Evolutionary conservation across 306 rosid species (phyloP).

Genomic region (Prosopis cineraria): DNA sequence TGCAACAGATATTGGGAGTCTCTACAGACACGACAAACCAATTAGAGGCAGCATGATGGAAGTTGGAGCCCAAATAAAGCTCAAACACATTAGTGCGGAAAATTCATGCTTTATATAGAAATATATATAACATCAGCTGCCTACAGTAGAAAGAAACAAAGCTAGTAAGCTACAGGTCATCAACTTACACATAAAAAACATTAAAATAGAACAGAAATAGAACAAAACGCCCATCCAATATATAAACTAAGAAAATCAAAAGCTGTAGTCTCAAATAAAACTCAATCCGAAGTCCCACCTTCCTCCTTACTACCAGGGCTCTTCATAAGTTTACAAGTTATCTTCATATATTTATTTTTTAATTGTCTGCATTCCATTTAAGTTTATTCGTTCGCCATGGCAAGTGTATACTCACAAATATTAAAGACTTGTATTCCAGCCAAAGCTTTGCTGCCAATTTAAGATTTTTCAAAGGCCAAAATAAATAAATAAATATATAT

Average conservation of each 20-base stretch:
- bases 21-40: conserved; percentile 56
- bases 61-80: neutral
- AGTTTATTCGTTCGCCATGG: too few species aligned
- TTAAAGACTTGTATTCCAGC: neutral
- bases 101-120: neutral
- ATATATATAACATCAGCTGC: neutral
- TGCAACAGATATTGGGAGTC: conserved; percentile 51
- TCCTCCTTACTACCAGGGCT: too few species aligned
- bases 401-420: too few species aligned
- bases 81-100: neutral
- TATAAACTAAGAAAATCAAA: neutral
- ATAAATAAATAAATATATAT: too few species aligned
- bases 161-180: neutral
- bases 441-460: neutral
- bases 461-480: neutral
- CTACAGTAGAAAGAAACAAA: neutral
- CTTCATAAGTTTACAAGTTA: too few species aligned
- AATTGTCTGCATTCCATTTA: too few species aligned
- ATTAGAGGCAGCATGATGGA: neutral
- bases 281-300: too few species aligned
- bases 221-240: neutral
- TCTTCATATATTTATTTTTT: too few species aligned
- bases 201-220: neutral
- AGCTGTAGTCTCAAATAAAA: neutral
- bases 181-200: neutral